Evolutionary conservation across 768 basidiomycete genomes (phyloP).

Genomic region (Dentipellis sp.): DNA sequence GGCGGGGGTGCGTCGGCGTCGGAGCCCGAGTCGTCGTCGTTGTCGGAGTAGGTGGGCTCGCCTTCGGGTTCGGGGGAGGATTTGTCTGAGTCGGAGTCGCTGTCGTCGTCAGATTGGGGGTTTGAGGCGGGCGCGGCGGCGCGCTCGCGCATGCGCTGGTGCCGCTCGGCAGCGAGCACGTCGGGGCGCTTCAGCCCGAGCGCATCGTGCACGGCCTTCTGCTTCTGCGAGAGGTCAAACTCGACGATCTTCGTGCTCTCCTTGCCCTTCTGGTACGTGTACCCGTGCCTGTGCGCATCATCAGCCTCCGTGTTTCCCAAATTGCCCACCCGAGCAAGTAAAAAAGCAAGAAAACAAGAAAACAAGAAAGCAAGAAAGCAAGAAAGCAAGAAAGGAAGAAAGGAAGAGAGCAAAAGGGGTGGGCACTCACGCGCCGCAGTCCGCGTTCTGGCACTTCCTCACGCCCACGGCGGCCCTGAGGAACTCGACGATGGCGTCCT

Average conservation of each 20-base stretch:
- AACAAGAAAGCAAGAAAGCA: no score
- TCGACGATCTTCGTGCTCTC: conserved; percentile 92
- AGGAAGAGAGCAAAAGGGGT: background rate
- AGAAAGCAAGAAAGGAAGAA: no score
- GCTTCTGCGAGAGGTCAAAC: conserved; percentile 76
- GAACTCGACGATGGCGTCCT: conserved; percentile 76
- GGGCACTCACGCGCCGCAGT: conserved; percentile 72
- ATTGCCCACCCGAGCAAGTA: no score
- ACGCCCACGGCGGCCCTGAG: conserved; percentile 48
- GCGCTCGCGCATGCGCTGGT: conserved; percentile 6
- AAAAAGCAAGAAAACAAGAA: no score
- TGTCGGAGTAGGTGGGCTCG: conserved; percentile 40
- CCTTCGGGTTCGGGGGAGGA: conserved; percentile 42
- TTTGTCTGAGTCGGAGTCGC: conserved; percentile 41
- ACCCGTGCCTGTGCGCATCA: conserved; percentile 43
- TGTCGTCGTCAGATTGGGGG: conserved; percentile 19
- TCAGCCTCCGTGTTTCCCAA: conserved; percentile 4
- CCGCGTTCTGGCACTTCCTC: conserved; percentile 67
- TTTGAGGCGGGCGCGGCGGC: background rate
- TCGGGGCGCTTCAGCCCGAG: conserved; percentile 60
- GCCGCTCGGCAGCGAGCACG: conserved; percentile 48
- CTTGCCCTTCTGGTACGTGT: conserved; percentile 83
- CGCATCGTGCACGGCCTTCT: conserved; percentile 51
- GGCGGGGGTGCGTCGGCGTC: conserved; percentile 34
- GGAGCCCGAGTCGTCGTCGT: conserved; percentile 38